These are phyloP conservation scores for Hortiboletus flavorubellus DNA, from an alignment of 768 basidiomycete genomes.

Conservation along the genomic window DNA sequence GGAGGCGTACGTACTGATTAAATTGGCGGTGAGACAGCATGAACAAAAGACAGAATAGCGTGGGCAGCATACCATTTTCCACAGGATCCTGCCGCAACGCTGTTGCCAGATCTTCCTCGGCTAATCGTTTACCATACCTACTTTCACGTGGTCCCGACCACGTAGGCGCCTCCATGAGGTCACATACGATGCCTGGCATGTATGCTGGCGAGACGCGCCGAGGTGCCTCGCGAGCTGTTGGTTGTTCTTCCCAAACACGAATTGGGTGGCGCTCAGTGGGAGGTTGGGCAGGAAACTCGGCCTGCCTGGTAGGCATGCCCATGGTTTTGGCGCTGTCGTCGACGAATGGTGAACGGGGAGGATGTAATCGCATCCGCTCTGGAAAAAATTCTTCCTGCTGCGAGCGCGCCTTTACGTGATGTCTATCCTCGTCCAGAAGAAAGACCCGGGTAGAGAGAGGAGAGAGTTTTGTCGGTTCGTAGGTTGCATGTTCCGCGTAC, in stretches of 20 bases:
- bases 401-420: neutral
- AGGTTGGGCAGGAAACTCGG: neutral
- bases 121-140: neutral
- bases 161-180: neutral
- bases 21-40: slow-evolving; percentile 4
- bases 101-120: neutral
- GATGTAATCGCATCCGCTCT: slow-evolving; percentile 7
- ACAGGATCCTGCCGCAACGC: neutral
- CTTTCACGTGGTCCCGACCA: neutral
- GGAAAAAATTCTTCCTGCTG: slow-evolving; percentile 5
- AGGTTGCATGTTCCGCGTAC: neutral
- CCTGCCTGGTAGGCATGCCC: neutral
- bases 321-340: neutral
- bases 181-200: neutral
- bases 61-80: slow-evolving; percentile 8
- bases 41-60: neutral
- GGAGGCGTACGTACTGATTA: slow-evolving; percentile 2
- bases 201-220: slow-evolving; percentile 14
- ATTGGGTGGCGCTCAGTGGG: slow-evolving; percentile 20
- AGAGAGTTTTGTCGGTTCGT: slow-evolving; percentile 3
- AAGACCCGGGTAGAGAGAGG: slow-evolving; percentile 2
- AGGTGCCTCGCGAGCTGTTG: slow-evolving; percentile 6
- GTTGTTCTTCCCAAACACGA: slow-evolving; percentile 28
- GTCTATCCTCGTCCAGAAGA: slow-evolving; percentile 6
- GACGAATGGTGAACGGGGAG: neutral